A percentile compares a stretch with the other conserved stretches of the same genome.
phyloP scores from a whole-genome alignment of 129 eudicot genomes.

The Tanacetum coccineum region DNA sequence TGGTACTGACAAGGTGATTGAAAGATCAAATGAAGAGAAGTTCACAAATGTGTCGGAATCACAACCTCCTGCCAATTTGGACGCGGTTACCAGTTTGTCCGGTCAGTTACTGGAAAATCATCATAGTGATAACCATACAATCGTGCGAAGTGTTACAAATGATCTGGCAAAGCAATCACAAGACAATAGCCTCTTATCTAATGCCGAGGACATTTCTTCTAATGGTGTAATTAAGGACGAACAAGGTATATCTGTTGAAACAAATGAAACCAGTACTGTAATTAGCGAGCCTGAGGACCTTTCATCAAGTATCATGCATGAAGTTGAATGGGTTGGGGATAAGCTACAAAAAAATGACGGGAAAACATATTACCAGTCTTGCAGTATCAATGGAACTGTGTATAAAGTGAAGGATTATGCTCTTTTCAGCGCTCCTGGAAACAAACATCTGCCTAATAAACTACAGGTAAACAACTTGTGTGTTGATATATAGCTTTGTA shows the following conservation, averaged over 20 bases:
- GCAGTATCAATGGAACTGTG: conserved; percentile 57
- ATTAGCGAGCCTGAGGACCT: conserved; percentile 29
- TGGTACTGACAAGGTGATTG: conserved; percentile 22
- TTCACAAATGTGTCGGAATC: conserved; percentile 20
- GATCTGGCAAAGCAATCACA: conserved; percentile 22
- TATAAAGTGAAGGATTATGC: conserved; percentile 74
- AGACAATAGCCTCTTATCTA: conserved; percentile 19
- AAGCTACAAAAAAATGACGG: conserved; percentile 40
- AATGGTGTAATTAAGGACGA: conserved; percentile 29
- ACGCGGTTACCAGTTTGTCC: conserved; percentile 13
- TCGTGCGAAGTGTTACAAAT: conserved; percentile 15
- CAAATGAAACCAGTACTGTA: conserved; percentile 22
- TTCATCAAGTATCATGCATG: conserved; percentile 40
- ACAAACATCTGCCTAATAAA: conserved; percentile 62
- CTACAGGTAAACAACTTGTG: conserved; percentile 57
- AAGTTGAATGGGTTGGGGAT: conserved; percentile 76
- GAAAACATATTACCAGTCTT: conserved; percentile 60
- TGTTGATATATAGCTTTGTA: not conserved
- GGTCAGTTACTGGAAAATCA: conserved; percentile 16
- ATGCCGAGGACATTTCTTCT: conserved; percentile 26
- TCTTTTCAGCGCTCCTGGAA: conserved; percentile 44
- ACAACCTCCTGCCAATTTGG: conserved; percentile 32
- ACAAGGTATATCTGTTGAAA: conserved; percentile 35
- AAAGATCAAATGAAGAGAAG: conserved; percentile 36
- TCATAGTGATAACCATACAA: conserved; percentile 18